Conservation (phyloP, 73 alveolate genomes). For the Halteria grandinella region DNA sequence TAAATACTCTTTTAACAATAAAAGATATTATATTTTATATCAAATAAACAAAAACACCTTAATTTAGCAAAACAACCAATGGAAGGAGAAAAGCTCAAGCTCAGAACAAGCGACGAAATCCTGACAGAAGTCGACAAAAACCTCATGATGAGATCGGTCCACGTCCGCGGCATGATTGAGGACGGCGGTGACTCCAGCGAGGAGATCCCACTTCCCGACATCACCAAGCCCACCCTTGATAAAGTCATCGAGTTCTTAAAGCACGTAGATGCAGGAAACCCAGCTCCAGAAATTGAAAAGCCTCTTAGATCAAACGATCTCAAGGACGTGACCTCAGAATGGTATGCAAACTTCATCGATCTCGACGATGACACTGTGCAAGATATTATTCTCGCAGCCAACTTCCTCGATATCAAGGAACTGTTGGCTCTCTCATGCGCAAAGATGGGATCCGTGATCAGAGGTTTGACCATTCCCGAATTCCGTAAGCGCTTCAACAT, state of each 20-base stretch:
- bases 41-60: too few species aligned
- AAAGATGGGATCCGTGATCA: conserved; percentile 89
- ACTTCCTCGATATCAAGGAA: conserved; percentile 86
- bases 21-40: too few species aligned
- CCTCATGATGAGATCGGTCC: conserved; percentile 69
- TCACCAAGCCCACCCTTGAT: conserved; percentile 82
- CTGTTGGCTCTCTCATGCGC: conserved; percentile 92
- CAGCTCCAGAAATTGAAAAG: conserved; percentile 92
- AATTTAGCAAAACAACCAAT: too few species aligned
- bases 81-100: too few species aligned
- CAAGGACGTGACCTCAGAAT: conserved; percentile 81
- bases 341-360: conserved; percentile 91
- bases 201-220: conserved; percentile 93
- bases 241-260: conserved; percentile 85
- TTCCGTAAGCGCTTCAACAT: conserved; percentile 88
- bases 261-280: conserved; percentile 75
- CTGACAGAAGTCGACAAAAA: too few species aligned
- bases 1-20: too few species aligned
- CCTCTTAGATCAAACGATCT: conserved; percentile 87
- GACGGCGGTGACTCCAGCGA: conserved; percentile 63
- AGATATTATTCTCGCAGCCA: conserved; percentile 93
- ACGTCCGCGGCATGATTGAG: conserved; percentile 82
- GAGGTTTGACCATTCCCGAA: conserved; percentile 84
- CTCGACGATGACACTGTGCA: conserved; percentile 84
- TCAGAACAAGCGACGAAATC: too few species aligned